phyloP scores from a whole-genome alignment of 73 alveolate genomes.

The Paramecium pentaurelia region DNA sequence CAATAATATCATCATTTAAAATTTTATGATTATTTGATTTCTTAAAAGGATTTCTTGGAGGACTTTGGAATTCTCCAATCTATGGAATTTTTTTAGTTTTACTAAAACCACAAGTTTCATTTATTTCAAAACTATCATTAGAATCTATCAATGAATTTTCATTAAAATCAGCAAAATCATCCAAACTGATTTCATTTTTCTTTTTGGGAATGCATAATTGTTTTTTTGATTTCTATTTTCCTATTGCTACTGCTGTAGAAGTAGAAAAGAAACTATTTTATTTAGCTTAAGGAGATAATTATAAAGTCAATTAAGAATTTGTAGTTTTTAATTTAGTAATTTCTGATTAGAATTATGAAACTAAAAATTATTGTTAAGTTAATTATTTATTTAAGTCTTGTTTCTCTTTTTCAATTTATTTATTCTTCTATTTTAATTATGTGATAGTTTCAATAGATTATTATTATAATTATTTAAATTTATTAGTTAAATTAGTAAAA shows the following conservation, averaged over 20 bases:
- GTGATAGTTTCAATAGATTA: not conserved
- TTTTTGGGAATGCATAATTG: not conserved
- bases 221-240: not conserved
- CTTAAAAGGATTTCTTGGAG: constrained; percentile 8
- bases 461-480: not conserved
- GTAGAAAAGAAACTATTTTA: constrained; percentile 37
- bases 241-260: constrained; percentile 16
- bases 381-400: not conserved
- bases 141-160: constrained; percentile 27
- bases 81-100: not conserved
- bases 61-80: not conserved
- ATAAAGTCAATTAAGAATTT: not conserved
- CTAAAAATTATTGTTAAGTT: not conserved
- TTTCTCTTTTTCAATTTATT: not conserved
- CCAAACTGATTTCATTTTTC: constrained; percentile 36
- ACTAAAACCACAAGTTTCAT: constrained; percentile 25
- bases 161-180: constrained; percentile 44
- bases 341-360: not conserved
- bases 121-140: constrained; percentile 17
- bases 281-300: not conserved
- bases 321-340: not conserved
- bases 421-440: not conserved
- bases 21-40: not conserved
- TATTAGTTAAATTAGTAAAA: not conserved
- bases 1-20: not conserved